Evolutionary conservation across 352 stramenopile species (phyloP), one percentile per base, ranked within the genome.

Genomic region (Phytopythium vexans): DNA sequence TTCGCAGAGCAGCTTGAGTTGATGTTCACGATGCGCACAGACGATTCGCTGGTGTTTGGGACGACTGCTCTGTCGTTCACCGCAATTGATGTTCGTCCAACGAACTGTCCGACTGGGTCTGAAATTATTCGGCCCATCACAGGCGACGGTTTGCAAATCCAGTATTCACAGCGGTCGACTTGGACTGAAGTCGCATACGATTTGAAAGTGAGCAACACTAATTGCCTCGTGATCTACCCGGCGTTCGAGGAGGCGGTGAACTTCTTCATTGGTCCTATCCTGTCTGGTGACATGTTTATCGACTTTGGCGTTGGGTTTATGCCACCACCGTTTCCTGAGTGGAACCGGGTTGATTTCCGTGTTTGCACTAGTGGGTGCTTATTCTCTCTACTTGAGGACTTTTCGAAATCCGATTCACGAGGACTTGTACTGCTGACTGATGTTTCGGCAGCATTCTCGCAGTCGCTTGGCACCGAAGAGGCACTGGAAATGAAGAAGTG

Each of bases 1-100:
- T 80, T 92, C 41, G 87, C 82, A 52, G 86, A 95, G 47, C 82
- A 95, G 49, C 60, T 95, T 14, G 80, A 92, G 47, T 58, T 95
- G 40, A 70, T 68, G 7, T 89, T 95, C 55, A 82, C 69, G 6
- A 65, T 94, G 46, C 74, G 81, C 34, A 95, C 86, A 5, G 84
- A 93, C 54, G 86, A 95, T 61, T 90, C 78, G 4, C 39, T 95
- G 32, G 83, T 93, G 48, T 54, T 94, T 10, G 78, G 56, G 11
- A 73, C 74, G 0, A 87, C 76, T 9, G 64, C 80, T 2, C 66
- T 88, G 14, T 81, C 77, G 1, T 70, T 92, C 21, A 83, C 67
- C 16, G 56, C 73, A 4, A 66, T 89, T 4, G 84, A 94, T 58
- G 78, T 89, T 12, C 69, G 83, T 14, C 72, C 76, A 15, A 66